phyloP scores from a whole-genome alignment of 1,284 basidiomycete genomes.

The Phellinidium pouzarii region DNA sequence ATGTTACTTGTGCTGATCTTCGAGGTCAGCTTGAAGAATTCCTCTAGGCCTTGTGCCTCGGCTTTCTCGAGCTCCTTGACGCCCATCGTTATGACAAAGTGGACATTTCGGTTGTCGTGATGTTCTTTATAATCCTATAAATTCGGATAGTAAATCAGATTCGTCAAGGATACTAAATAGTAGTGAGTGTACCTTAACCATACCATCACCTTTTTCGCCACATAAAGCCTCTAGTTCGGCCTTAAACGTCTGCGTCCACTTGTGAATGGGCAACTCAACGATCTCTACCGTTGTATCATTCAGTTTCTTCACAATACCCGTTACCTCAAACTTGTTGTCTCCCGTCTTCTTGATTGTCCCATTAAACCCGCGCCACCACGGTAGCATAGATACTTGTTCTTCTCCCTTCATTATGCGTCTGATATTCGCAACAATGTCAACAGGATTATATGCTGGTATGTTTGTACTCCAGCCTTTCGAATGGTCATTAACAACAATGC shows the following conservation, averaged over 20 bases:
- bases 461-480: slow-evolving; percentile 87
- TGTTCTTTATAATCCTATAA: slow-evolving; percentile 91
- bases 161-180: slow-evolving; percentile 13
- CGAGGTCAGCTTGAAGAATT: slow-evolving; percentile 86
- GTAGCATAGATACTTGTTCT: slow-evolving; percentile 80
- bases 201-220: slow-evolving; percentile 63
- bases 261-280: slow-evolving; percentile 92
- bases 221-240: slow-evolving; percentile 79
- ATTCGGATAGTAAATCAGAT: not conserved
- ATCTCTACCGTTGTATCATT: slow-evolving; percentile 90
- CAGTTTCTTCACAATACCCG: slow-evolving; percentile 71
- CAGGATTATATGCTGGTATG: slow-evolving; percentile 91
- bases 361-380: slow-evolving; percentile 97
- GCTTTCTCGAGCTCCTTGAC: slow-evolving; percentile 82
- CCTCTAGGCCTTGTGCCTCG: slow-evolving; percentile 81
- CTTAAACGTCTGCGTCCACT: slow-evolving; percentile 94
- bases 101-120: slow-evolving; percentile 89
- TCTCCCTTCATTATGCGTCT: slow-evolving; percentile 84
- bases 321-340: slow-evolving; percentile 85
- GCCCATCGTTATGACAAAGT: slow-evolving; percentile 83
- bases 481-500: slow-evolving; percentile 9
- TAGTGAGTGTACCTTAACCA: slow-evolving; percentile 50
- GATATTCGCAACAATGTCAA: slow-evolving; percentile 86
- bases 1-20: slow-evolving; percentile 92
- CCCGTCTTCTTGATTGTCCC: slow-evolving; percentile 78